Conservation (phyloP, 139 green algal species). For the Closterium sp. region DNA sequence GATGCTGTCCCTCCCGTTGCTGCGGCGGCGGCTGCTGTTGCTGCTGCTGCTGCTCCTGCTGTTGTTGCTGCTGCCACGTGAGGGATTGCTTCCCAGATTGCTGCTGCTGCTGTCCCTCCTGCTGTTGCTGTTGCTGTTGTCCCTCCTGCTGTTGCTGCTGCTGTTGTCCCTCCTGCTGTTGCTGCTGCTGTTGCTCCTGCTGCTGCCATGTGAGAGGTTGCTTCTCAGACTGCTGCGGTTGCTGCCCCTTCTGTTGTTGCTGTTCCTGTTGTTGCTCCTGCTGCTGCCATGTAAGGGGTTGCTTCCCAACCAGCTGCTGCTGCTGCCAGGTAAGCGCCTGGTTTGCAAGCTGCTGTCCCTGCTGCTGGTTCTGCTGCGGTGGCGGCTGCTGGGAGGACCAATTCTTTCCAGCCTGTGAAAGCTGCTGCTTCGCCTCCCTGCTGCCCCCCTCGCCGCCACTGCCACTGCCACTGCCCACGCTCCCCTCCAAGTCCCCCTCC, state of each 20-base stretch:
- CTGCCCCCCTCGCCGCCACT: not conserved
- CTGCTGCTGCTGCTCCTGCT: not conserved
- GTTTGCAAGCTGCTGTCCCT: not conserved
- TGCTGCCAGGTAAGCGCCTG: not conserved
- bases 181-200: not conserved
- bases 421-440: not conserved
- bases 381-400: too few relatives aligned
- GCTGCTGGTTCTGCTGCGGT: not conserved
- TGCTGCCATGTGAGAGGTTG: not conserved
- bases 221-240: not conserved
- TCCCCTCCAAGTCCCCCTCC: not conserved
- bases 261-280: not conserved
- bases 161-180: not conserved
- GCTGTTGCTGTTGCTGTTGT: not conserved
- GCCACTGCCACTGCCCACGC: not conserved
- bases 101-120: not conserved
- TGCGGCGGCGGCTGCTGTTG: not conserved
- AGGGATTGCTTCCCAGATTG: not conserved
- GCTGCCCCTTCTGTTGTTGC: not conserved
- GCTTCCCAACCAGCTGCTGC: too few relatives aligned
- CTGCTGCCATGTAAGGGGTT: not conserved
- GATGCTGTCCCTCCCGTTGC: not conserved
- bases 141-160: not conserved
- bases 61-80: not conserved
- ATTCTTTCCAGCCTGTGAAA: not conserved